Evolutionary conservation across 148 eudicot genomes (phyloP), one percentile per base, ranked within the genome.

Genomic region (Persicaria maculosa): DNA sequence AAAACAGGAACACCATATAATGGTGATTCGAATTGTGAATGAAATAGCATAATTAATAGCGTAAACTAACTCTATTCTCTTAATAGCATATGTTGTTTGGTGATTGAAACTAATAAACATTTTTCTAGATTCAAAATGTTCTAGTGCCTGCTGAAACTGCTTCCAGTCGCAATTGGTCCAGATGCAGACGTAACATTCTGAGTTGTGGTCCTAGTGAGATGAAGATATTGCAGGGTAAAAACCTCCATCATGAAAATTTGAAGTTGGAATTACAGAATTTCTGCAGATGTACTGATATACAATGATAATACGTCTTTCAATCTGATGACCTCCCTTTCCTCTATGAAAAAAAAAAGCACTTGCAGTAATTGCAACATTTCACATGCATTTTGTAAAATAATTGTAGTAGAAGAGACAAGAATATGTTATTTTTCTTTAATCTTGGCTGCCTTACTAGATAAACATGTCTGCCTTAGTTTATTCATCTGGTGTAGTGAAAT

Each of bases 111-210:
- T 55, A 45, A 59, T 43, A 3, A 17, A 45, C 9, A 65, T 10
- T 6, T 58, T 80, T 83, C 53, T 84, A 94, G 98, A 87, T 94
- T 79, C 83, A 82, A 82, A 74, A 94, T 82, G 88, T 94, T 72
- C 84, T 89, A 61, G 81, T 84, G 72, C 98, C 98, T 62, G 80
- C 72, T 78, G 79, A 75, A 75, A 78, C 93, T 72, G 83, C 83
- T 82, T 73, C 86, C 76, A 67, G 11, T 52, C 82, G 81, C 50
- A 84, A 79, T 72, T 94, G 98, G 98, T 74, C 4, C 72, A 86
- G 72, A 61, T 94, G 98, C 87, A 83, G 77, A 81, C 79, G 81
- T 72, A 83, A 83, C 74, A 86, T 94, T 73, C 74, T 69, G 46
- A 72, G 81, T 20, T 94, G 98, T 74, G 79, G 65, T 83, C 77